Base-by-base conservation (phyloP, 2,329 filamentous ascomycete species). In the Penicillium concentricum region DNA sequence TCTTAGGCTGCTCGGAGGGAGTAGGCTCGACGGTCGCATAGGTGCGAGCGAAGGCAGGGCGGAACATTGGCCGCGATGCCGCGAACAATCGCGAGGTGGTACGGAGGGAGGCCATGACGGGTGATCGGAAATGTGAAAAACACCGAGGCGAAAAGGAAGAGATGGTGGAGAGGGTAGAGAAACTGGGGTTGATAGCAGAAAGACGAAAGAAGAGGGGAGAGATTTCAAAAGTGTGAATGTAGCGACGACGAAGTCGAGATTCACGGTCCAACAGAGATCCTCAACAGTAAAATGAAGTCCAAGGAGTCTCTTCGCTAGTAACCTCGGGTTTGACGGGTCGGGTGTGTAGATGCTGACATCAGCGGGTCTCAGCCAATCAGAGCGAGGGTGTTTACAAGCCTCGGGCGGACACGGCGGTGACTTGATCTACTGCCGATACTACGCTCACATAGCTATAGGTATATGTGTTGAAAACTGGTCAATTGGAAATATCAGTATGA, bases 11-110 rank as follows among this genome's bases (percentile, higher is more conserved):
- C 64, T 81, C 75, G 62, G 78, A 80, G 51, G 80, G 73, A 69
- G 81, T 82, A 54, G 89, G 82, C 67, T 89, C 83, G 56, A 79
- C 73, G 38, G 79, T 80, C 62, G 79, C 78, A 73, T 80, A 81
- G 52, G 75, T 74, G 67, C 78, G 74, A 67, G 73, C 70, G 51
- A 73, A 70, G 57, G 74, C 67, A 51, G 76, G 72, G 51, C 74
- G 71, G 71, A 78, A 77, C 54, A 77, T 64, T 51, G 76, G 72
- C 64, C 74, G 70, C 60, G 76, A 70, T 51, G 73, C 70, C 62
- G 76, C 73, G 66, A 77, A 64, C 53, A 79, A 68, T 66, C 77
- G 77, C 65, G 77, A 77, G 44, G 78, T 76, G 57, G 78, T 72
- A 64, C 78, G 78, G 69, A 80, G 75, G 67, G 78, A 76, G 65